Base-by-base conservation (phyloP, 1,284 basidiomycete genomes). In the Fistulina hepatica region DNA sequence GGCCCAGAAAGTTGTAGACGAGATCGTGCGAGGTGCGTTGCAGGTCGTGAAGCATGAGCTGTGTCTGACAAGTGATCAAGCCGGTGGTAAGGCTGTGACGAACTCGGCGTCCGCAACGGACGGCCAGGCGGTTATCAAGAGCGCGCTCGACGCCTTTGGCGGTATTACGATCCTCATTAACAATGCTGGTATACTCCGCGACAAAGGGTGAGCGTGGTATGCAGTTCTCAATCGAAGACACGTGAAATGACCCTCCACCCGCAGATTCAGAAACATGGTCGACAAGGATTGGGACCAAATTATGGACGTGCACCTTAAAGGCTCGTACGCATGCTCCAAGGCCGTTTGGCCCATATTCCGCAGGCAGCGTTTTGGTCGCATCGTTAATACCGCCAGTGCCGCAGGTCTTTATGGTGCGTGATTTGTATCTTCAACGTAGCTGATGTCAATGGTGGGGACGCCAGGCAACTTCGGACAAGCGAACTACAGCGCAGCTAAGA, bases 291-390 rank as follows among this genome's bases (percentile, higher is more conserved):
- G 81, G 70, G 90, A 94, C 53, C 74, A 84, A 45, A 72, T 97
- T 45, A 71, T 76, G 38, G 77, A 82, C 16, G 93, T 99, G 15
- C 95, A 98, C 58, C 65, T 99, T 46, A 95, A 93, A 62, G 94
- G 93, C 37, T 81, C 94, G 1, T 98, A 81, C 61, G 69, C 90
- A n/a, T 95, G 91, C 60, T 85, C 89, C 30, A 94, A 93, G 58
- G 94, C 95, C 31, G 91, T 80, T 22, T 99, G 94, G 95, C 91
- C 93, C 3, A 65, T 88, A 57, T 95, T 99, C 73, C 76, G 89
- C 52, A 86, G 88, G 55, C 91, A 97, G 57, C 91, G 92, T 65
- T 95, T 85, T 49, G 92, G 92, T 11, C 78, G 91, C 37, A 71
- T 97, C 45, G 71, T 97, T 52, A 97, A 94, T 63, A 92, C 86